phyloP scores from a whole-genome alignment of 106 monocot species.

The Iris macrosiphon region DNA sequence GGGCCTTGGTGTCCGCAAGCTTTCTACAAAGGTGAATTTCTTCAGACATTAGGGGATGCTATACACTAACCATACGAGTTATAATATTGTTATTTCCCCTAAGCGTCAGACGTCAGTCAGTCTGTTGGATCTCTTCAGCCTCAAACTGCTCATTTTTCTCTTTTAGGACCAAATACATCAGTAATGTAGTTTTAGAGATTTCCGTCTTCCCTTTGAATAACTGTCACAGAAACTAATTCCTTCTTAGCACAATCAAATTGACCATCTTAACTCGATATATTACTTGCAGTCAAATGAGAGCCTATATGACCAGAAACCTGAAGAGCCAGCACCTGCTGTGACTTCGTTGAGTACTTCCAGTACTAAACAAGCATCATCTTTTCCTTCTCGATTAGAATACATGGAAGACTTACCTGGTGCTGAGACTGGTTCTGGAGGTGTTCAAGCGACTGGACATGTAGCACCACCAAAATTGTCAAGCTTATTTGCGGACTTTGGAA shows the following conservation, averaged over 20 bases:
- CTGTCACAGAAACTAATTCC: too few relatives aligned
- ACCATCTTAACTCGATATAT: too few relatives aligned
- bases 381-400: constrained; percentile 79
- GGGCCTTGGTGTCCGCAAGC: constrained; percentile 68
- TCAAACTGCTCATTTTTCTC: neutral
- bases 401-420: constrained; percentile 37
- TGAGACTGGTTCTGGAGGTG: constrained; percentile 20
- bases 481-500: constrained; percentile 80
- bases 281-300: constrained; percentile 85
- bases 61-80: too few relatives aligned
- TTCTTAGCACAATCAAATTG: too few relatives aligned
- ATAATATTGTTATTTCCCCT: too few relatives aligned
- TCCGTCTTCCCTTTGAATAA: too few relatives aligned
- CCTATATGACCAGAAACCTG: constrained; percentile 86
- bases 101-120: too few relatives aligned
- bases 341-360: constrained; percentile 20
- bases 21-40: constrained; percentile 54
- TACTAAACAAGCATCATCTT: constrained; percentile 22
- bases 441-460: constrained; percentile 46
- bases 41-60: too few relatives aligned
- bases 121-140: too few relatives aligned
- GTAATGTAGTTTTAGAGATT: too few relatives aligned
- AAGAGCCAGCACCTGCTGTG: constrained; percentile 50
- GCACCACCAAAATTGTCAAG: constrained; percentile 67
- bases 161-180: neutral